Evolutionary conservation across 768 basidiomycete species (phyloP), one percentile per base, ranked within the genome.

Genomic region (Ramaria sp.): DNA sequence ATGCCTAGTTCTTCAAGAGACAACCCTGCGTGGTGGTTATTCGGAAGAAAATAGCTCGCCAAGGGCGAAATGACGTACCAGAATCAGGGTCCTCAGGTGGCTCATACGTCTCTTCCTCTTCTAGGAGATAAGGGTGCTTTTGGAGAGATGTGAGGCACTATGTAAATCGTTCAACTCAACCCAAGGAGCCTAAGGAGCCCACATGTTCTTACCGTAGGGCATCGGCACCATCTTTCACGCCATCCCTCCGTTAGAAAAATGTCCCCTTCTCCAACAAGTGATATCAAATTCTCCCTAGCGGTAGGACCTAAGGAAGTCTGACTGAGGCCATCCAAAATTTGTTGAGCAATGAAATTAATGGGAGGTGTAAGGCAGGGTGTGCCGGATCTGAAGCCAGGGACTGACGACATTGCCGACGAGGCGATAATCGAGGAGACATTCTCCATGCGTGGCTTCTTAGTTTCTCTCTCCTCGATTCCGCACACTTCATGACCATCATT

Each of bases 41-140:
- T 4, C 6, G 1, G 48, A 17, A 11, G 22, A 30, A 6, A 27
- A 49, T 17, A 27, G 2, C 6, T 1, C 2, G 7, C 11, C 1
- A 30, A 49, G 6, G 24, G n/a, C 13, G 20, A 41, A 33, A n/a
- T 11, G n/a, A 41, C 68, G 41, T 52, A 83, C 89, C 82, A 59
- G 83, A 88, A 65, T 92, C 90, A 10, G 90, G 89, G 68, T 91
- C 90, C 63, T 88, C 83, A 3, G 89, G 90, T 0, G 86, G 88
- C 65, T 89, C 86, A 59, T 88, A 91, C 0, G 84, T 88, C 42
- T 88, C 87, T 60, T 91, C 90, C 67, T 87, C 86, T 60, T 86
- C 76, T 11, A 88, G 68, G 22, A 91, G 72, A 68, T 76, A 90
- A 27, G 79, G 73, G 63, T 78, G 71, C 15, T 69, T 67, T 63